Percentiles rank a stretch among this genome's conserved stretches.
Conservation (phyloP, 1,284 basidiomycete genomes). For the Agaricales sp. region DNA sequence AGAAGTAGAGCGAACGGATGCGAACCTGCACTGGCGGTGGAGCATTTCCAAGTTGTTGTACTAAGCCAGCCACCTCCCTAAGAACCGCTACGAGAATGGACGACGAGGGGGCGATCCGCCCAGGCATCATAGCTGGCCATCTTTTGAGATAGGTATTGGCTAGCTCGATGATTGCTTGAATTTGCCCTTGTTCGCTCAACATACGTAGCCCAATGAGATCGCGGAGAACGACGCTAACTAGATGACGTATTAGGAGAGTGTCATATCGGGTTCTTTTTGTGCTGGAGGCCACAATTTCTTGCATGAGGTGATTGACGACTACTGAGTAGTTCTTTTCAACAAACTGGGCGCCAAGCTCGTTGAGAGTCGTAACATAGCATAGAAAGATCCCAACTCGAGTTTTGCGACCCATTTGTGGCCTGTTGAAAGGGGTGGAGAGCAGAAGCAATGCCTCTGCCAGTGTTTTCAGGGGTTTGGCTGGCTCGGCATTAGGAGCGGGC, state of each 20-base stretch:
- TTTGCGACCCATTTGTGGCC: constrained; percentile 55
- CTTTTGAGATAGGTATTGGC: constrained; percentile 75
- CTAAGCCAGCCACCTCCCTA: constrained; percentile 75
- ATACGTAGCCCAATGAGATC: constrained; percentile 84
- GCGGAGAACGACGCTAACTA: constrained; percentile 71
- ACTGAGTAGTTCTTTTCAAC: constrained; percentile 79
- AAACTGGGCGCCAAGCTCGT: constrained; percentile 67
- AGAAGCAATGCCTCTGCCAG: constrained; percentile 76
- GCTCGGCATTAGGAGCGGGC: constrained; percentile 43
- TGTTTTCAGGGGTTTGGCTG: constrained; percentile 64
- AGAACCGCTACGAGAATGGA: constrained; percentile 70
- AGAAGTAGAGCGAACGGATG: constrained; percentile 1
- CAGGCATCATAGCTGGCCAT: constrained; percentile 91
- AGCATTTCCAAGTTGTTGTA: constrained; percentile 88
- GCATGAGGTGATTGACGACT: constrained; percentile 72
- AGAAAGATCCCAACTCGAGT: constrained; percentile 82
- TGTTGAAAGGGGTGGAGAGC: constrained; percentile 76
- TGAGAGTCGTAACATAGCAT: constrained; percentile 76
- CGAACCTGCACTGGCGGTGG: constrained; percentile 77
- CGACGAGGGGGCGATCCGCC: constrained; percentile 64
- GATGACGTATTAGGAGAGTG: constrained; percentile 58
- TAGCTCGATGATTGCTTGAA: constrained; percentile 82
- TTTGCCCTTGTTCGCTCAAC: constrained; percentile 89
- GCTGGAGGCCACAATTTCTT: constrained; percentile 59
- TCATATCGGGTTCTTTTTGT: constrained; percentile 64